Evolutionary conservation across 768 basidiomycete genomes (phyloP).

Genomic region (Podaxis sp.): DNA sequence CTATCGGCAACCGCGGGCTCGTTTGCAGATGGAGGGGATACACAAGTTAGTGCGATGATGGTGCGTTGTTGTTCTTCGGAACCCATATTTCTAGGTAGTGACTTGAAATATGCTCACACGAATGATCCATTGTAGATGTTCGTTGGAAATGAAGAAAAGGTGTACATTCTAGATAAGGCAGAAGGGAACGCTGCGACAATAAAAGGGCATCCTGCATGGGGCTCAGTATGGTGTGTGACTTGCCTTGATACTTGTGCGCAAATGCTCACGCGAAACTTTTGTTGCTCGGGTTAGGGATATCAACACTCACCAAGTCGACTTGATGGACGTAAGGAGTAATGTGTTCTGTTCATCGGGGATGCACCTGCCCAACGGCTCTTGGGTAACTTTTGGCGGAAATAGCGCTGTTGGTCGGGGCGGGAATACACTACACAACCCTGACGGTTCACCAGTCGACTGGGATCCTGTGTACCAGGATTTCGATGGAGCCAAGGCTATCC

Average conservation of each 20-base stretch:
- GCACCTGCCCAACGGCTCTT: constrained; percentile 81
- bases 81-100: neutral
- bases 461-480: constrained; percentile 75
- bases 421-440: constrained; percentile 44
- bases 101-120: neutral
- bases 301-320: constrained; percentile 49
- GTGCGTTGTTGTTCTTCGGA: neutral
- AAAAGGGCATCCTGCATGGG: constrained; percentile 74
- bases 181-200: constrained; percentile 71
- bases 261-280: neutral
- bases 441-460: constrained; percentile 48
- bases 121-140: constrained; percentile 57
- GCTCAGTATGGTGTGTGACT: constrained; percentile 55
- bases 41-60: constrained; percentile 19
- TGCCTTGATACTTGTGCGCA: neutral
- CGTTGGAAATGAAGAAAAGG: constrained; percentile 73
- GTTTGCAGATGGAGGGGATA: constrained; percentile 18
- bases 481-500: constrained; percentile 79
- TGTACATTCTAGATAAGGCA: constrained; percentile 90
- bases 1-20: constrained; percentile 14
- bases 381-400: constrained; percentile 76
- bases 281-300: constrained; percentile 50
- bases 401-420: constrained; percentile 70
- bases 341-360: constrained; percentile 83
- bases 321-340: constrained; percentile 76